These are phyloP conservation scores for Phytophthora hybrid DNA, from an alignment of 352 stramenopile species.

Conservation along the genomic window DNA sequence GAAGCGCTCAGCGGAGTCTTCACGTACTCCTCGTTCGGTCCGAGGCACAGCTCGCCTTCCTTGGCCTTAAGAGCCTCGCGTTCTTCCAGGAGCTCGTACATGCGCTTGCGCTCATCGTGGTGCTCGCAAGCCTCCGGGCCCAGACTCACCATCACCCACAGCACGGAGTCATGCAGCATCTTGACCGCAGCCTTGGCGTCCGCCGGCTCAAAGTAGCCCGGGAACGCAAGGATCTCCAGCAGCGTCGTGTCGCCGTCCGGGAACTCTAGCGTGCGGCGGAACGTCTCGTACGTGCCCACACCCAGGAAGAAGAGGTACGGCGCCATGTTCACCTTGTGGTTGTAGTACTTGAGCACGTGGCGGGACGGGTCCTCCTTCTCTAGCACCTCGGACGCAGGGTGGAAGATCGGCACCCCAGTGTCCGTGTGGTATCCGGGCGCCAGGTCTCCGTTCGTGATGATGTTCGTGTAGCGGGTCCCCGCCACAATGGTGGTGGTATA, in stretches of 20 bases:
- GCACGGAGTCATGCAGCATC: constrained; percentile 81
- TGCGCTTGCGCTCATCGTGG: constrained; percentile 73
- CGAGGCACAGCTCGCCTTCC: constrained; percentile 61
- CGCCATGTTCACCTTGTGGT: constrained; percentile 88
- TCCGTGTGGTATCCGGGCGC: constrained; percentile 70
- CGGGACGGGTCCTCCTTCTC: constrained; percentile 58
- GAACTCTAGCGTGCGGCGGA: constrained; percentile 75
- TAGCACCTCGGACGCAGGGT: constrained; percentile 60
- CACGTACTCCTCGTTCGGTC: constrained; percentile 59
- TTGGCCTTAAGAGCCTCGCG: constrained; percentile 76
- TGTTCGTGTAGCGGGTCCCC: constrained; percentile 80
- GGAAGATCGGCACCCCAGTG: constrained; percentile 68
- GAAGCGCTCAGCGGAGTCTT: constrained; percentile 53
- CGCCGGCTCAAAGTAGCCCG: constrained; percentile 68
- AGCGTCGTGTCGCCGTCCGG: constrained; percentile 77
- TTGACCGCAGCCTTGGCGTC: constrained; percentile 76
- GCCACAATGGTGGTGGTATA: constrained; percentile 84
- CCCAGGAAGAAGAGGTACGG: constrained; percentile 85
- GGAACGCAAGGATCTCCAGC: constrained; percentile 78
- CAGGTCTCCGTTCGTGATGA: constrained; percentile 83
- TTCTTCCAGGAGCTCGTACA: constrained; percentile 73
- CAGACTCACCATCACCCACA: constrained; percentile 79
- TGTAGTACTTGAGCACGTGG: constrained; percentile 83
- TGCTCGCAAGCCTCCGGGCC: constrained; percentile 75
- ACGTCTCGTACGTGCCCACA: constrained; percentile 83